Evolutionary conservation across 306 rosid species (phyloP).

Genomic region (Ormosia semicastrata): DNA sequence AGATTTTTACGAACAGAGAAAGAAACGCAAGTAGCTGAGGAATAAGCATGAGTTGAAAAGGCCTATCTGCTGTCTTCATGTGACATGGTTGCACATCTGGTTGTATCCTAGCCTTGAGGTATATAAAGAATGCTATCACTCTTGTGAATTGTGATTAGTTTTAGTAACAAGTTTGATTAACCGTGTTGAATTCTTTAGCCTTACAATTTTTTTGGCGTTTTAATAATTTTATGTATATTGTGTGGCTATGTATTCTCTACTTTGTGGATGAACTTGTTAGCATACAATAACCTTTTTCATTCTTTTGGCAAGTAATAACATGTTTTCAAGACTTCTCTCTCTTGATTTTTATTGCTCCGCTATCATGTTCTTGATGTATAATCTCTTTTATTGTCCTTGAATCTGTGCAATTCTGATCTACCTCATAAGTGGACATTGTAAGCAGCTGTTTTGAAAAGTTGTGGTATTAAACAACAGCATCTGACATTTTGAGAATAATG

Average conservation of each 20-base stretch:
- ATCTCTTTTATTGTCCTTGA: neutral
- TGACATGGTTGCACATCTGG: neutral
- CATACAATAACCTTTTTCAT: neutral
- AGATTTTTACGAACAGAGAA: neutral
- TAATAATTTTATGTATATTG: neutral
- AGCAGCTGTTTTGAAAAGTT: neutral
- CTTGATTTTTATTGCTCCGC: neutral
- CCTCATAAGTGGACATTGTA: neutral
- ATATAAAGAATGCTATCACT: neutral
- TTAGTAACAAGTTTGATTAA: neutral
- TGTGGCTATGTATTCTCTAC: neutral
- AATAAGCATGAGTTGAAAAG: neutral
- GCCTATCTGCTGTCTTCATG: neutral
- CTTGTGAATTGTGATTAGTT: conserved; percentile 6
- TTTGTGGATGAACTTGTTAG: neutral
- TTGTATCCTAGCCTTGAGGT: conserved; percentile 19
- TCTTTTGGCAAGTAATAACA: neutral
- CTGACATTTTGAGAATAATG: neutral
- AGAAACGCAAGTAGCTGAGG: neutral
- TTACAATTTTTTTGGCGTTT: neutral
- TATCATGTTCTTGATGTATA: neutral
- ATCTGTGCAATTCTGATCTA: neutral
- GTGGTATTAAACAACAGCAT: neutral
- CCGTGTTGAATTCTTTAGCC: conserved; percentile 3
- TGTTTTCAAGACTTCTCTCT: neutral